These are phyloP conservation scores for Xerocomus amazonicus DNA, from an alignment of 1,284 basidiomycete genomes.

Conservation along the genomic window DNA sequence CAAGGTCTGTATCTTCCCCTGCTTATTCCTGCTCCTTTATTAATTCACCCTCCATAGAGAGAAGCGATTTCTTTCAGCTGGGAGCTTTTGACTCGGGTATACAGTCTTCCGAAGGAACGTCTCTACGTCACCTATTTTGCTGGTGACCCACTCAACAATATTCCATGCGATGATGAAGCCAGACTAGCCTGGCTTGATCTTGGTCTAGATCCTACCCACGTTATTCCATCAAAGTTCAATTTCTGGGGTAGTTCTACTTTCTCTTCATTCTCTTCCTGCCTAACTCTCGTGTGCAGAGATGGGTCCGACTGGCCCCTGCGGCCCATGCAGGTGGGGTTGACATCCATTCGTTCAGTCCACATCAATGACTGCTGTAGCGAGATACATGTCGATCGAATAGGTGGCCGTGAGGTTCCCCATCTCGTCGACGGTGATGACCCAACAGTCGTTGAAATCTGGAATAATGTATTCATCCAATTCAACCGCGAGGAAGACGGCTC, in stretches of 20 bases:
- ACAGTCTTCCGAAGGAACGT: constrained; percentile 84
- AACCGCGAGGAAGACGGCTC: constrained; percentile 91
- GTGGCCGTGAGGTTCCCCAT: constrained; percentile 86
- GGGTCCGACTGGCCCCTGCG: constrained; percentile 97
- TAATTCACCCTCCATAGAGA: constrained; percentile 51
- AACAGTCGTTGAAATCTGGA: constrained; percentile 98
- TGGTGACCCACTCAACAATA: constrained; percentile 82
- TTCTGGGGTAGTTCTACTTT: constrained; percentile 98
- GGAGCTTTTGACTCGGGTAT: constrained; percentile 90
- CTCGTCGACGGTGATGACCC: constrained; percentile 96
- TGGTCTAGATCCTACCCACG: constrained; percentile 86
- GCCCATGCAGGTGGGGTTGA: constrained; percentile 77
- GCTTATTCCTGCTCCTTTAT: not conserved
- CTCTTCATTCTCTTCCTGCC: constrained; percentile 40
- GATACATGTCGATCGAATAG: constrained; percentile 96
- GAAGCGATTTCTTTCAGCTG: constrained; percentile 93
- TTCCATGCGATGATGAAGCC: constrained; percentile 88
- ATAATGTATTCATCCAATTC: constrained; percentile 99
- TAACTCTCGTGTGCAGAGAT: constrained; percentile 63
- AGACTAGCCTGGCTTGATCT: constrained; percentile 83
- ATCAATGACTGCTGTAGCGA: constrained; percentile 51
- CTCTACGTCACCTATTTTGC: constrained; percentile 99
- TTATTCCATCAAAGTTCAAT: constrained; percentile 96
- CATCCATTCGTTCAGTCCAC: not conserved
- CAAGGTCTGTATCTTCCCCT: constrained; percentile 57